A percentile compares a stretch with the other conserved stretches of the same genome.
phyloP scores from a whole-genome alignment of 306 rosid genomes.

The Dryas octopetala region DNA sequence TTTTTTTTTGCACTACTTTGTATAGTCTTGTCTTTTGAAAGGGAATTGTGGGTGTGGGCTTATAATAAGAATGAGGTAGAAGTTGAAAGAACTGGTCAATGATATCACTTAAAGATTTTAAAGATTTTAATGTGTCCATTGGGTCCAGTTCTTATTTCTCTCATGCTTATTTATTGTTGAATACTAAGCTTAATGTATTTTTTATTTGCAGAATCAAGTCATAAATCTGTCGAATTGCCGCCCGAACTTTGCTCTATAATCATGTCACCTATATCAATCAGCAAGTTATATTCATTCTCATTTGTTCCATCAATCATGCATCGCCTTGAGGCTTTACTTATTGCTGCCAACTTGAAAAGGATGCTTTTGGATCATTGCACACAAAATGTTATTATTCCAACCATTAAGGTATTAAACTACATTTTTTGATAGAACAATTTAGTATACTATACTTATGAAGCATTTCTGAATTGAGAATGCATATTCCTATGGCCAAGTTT shows the following conservation, averaged over 20 bases:
- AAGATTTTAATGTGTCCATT: background rate
- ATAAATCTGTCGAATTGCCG: constrained; percentile 62
- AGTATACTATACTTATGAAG: background rate
- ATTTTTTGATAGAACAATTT: background rate
- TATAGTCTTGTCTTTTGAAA: background rate
- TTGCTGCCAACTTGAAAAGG: constrained; percentile 59
- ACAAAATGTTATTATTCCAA: constrained; percentile 49
- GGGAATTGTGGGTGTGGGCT: background rate
- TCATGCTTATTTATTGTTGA: background rate
- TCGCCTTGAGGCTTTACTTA: constrained; percentile 61
- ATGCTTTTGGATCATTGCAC: constrained; percentile 55
- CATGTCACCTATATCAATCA: constrained; percentile 65
- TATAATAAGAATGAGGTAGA: background rate
- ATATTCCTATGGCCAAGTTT: background rate
- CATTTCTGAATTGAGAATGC: background rate
- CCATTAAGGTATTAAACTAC: constrained; percentile 46
- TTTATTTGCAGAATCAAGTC: constrained; percentile 49
- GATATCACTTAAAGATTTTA: background rate
- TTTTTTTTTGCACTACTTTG: background rate
- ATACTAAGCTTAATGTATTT: background rate
- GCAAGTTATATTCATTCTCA: constrained; percentile 56
- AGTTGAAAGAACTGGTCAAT: background rate
- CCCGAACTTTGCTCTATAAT: constrained; percentile 71
- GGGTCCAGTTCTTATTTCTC: background rate
- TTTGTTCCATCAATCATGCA: constrained; percentile 81